Base-by-base conservation (phyloP, 345 rosid genomes). In the Bruguiera sexangula region DNA sequence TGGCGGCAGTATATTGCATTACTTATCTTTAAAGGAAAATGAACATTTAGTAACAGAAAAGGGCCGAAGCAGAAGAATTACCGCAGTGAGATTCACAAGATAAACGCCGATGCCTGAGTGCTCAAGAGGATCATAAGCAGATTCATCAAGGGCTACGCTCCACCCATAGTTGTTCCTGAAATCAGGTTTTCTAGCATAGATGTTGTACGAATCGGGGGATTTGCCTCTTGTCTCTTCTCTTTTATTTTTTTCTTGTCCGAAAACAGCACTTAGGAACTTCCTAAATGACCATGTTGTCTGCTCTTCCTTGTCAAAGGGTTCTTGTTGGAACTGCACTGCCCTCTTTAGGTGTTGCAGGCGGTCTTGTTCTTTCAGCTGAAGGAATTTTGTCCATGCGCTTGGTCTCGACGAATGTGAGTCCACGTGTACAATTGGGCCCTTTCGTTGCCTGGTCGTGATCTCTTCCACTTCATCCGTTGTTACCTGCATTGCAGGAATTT, bases 51-150 rank as follows among this genome's bases (percentile, higher is more conserved):
- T 62, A 36, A 36, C 22, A 36, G 24, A 54, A 10, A 4, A 10
- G 29, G 50, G 54, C 84, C 94, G 91, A 0, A 26, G 60, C 50
- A 9, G 60, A 50, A 27, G 16, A 31, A 59, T 78, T 87, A 93
- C 97, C 87, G 94, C 97, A 0, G 96, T 87, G 66, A 95, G 94
- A 75, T 88, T 86, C 48, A 92, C 99, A 0, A 84, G 88, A 60
- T 73, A 90, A 55, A 92, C 83, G 3, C 99, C 88, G 0, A 87
- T 84, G 66, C 92, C 96, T 0, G 94, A 85, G 79, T 88, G 65
- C 52, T 68, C 79, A 43, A 95, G 92, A 61, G 96, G 92, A 15
- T 62, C 48, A 24, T 88, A 87, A 39, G 83, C 85, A 0, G 83
- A 69, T 20, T 60, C 82, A 18, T 90, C 91, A 10, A 95, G 76